phyloP scores from a whole-genome alignment of 148 eudicot species.

The Rhododendron kiyosumense region DNA sequence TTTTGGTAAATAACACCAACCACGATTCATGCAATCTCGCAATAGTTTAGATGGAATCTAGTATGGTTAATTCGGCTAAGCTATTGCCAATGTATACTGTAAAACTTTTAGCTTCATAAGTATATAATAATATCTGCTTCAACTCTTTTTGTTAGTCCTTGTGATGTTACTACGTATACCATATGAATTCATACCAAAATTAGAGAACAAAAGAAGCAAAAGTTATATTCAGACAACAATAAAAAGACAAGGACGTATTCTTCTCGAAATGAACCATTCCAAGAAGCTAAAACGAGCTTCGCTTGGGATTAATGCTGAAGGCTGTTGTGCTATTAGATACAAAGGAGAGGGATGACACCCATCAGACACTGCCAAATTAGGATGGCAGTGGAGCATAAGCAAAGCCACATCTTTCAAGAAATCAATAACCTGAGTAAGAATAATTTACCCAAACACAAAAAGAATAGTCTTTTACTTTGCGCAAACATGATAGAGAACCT shows the following conservation, averaged over 20 bases:
- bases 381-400: conserved; percentile 7
- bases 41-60: not conserved
- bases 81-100: not conserved
- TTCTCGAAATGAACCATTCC: not conserved
- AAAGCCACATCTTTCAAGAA: conserved; percentile 11
- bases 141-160: not conserved
- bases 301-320: not conserved
- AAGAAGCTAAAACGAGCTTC: not conserved
- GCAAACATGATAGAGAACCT: too few species aligned
- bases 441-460: not conserved
- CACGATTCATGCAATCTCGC: not conserved
- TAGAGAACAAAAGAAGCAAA: too few species aligned
- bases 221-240: too few species aligned
- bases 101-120: too few species aligned
- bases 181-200: not conserved
- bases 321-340: conserved; percentile 7
- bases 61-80: not conserved
- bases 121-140: not conserved
- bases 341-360: not conserved
- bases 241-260: not conserved
- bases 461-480: too few species aligned
- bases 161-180: not conserved
- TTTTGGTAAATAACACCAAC: too few species aligned
- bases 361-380: conserved; percentile 7
- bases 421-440: too few species aligned